Percentiles rank a stretch among this genome's conserved stretches.
Conservation (phyloP, 257 asterid species). For the Phtheirospermum japonicum region DNA sequence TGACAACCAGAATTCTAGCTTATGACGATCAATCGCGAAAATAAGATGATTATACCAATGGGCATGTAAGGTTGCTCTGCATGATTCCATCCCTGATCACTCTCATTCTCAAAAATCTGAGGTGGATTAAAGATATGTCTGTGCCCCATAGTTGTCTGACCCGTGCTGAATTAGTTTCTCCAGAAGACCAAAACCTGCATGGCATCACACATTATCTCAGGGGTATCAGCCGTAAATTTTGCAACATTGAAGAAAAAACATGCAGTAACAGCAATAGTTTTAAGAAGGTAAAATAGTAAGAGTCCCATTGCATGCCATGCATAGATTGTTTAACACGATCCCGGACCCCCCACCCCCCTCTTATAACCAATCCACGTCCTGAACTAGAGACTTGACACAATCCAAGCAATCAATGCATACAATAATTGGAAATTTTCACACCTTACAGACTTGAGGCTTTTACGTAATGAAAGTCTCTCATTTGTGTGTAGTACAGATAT, state of each 20-base stretch:
- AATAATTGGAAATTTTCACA: neutral
- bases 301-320: neutral
- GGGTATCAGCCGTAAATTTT: neutral
- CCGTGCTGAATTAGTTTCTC: slow-evolving; percentile 20
- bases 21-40: neutral
- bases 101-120: slow-evolving; percentile 41
- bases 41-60: slow-evolving; percentile 38
- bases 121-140: slow-evolving; percentile 44
- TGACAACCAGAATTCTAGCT: neutral
- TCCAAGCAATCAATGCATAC: neutral
- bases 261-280: neutral
- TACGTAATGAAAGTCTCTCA: too few relatives aligned
- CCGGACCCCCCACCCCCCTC: neutral
- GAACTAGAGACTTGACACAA: neutral
- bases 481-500: too few relatives aligned
- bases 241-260: neutral
- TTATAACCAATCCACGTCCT: neutral
- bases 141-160: slow-evolving; percentile 44
- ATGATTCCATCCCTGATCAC: slow-evolving; percentile 52
- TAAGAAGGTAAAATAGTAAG: neutral
- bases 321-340: neutral
- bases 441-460: neutral
- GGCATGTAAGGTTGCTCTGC: slow-evolving; percentile 47
- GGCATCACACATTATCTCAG: slow-evolving; percentile 5
- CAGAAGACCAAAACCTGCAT: slow-evolving; percentile 31